These are phyloP conservation scores for Lentinula aciculospora DNA, from an alignment of 768 basidiomycete genomes.

Conservation along the genomic window DNA sequence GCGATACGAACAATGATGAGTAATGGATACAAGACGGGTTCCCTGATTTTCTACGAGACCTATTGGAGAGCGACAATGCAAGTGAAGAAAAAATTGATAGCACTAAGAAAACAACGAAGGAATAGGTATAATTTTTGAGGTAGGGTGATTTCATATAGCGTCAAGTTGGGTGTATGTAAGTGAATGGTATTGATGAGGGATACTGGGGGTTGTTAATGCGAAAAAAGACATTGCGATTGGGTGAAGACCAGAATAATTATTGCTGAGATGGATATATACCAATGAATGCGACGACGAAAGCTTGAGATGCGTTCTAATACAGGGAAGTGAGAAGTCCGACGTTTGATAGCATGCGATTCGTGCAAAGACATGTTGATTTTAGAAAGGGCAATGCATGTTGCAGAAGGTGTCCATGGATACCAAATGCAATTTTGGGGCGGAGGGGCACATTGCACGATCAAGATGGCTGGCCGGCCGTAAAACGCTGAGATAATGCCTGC, in stretches of 20 bases:
- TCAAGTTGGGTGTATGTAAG: not conserved
- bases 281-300: conserved; percentile 1
- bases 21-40: not conserved
- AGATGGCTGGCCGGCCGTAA: not conserved
- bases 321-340: not conserved
- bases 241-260: not conserved
- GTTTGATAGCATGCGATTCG: conserved; percentile 2
- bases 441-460: conserved; percentile 3
- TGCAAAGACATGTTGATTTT: not conserved
- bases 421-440: not conserved
- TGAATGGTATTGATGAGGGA: not conserved
- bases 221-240: not conserved
- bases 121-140: not conserved
- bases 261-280: not conserved
- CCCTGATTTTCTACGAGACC: not conserved
- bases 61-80: not conserved
- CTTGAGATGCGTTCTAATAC: conserved; percentile 1
- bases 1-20: not conserved
- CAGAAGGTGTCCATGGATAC: not conserved
- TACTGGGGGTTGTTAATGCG: not conserved
- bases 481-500: conserved; percentile 14
- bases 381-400: not conserved
- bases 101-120: not conserved
- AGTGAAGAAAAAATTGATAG: not conserved
- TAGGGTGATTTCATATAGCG: not conserved